These are phyloP conservation scores for Rhynchospora breviuscula DNA, from an alignment of 176 grass and related monocot genomes.

Conservation along the genomic window DNA sequence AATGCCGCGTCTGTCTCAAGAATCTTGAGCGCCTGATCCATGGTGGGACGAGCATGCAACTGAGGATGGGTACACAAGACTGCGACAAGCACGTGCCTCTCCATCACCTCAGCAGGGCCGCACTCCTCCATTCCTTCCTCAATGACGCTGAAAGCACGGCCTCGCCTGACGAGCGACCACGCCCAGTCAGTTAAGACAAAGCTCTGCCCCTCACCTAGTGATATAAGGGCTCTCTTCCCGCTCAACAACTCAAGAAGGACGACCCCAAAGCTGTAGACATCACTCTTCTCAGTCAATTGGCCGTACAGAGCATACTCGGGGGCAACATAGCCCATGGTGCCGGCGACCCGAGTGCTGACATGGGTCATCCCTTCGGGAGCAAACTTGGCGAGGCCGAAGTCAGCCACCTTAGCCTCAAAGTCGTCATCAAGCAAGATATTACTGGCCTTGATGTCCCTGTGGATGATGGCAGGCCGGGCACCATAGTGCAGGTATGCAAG, in stretches of 20 bases:
- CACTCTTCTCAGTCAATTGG: slow-evolving; percentile 91
- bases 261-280: slow-evolving; percentile 81
- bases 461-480: slow-evolving; percentile 68
- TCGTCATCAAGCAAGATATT: slow-evolving; percentile 78
- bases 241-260: slow-evolving; percentile 92
- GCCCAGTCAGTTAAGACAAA: slow-evolving; percentile 86
- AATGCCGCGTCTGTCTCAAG: slow-evolving; percentile 59
- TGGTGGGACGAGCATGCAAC: slow-evolving; percentile 74
- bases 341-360: slow-evolving; percentile 82
- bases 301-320: slow-evolving; percentile 87
- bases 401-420: slow-evolving; percentile 82
- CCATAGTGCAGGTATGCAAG: slow-evolving; percentile 64
- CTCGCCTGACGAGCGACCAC: slow-evolving; percentile 65
- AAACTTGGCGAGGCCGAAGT: slow-evolving; percentile 93
- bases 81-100: slow-evolving; percentile 69
- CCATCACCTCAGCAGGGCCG: slow-evolving; percentile 54
- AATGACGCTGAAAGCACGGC: slow-evolving; percentile 54
- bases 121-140: slow-evolving; percentile 80
- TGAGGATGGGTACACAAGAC: slow-evolving; percentile 84
- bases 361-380: slow-evolving; percentile 87
- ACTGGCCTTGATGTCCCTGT: slow-evolving; percentile 93
- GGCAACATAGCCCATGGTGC: slow-evolving; percentile 84
- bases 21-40: slow-evolving; percentile 91
- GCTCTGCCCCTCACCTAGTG: slow-evolving; percentile 61
- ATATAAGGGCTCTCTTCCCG: slow-evolving; percentile 69